Percentiles rank a stretch among this genome's conserved stretches.
phyloP scores from a whole-genome alignment of 768 basidiomycete genomes.

The Punctularia strigosozonata region DNA sequence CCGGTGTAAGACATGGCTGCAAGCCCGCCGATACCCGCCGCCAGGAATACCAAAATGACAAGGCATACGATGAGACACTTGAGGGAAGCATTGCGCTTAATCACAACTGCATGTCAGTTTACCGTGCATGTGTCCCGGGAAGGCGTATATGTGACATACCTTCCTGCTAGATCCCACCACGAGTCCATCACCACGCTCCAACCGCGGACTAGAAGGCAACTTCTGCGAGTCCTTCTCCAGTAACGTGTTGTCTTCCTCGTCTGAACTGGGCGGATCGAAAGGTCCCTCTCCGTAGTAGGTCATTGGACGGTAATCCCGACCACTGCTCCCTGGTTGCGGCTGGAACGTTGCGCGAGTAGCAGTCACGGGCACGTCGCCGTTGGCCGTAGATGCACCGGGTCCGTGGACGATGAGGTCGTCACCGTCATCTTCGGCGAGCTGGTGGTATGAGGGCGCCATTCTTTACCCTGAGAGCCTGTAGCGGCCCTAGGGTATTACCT shows the following conservation, averaged over 20 bases:
- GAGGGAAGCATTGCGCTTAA: slow-evolving; percentile 38
- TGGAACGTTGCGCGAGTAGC: too few relatives aligned
- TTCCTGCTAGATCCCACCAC: slow-evolving; percentile 25
- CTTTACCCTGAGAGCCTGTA: too few relatives aligned
- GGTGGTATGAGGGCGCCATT: too few relatives aligned
- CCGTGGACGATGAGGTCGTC: too few relatives aligned
- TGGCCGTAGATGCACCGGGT: too few relatives aligned
- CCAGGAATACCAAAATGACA: slow-evolving; percentile 42
- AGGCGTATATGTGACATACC: slow-evolving; percentile 13
- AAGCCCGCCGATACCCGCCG: slow-evolving; percentile 63
- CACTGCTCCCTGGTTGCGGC: too few relatives aligned
- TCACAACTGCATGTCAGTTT: neutral
- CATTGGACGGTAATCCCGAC: too few relatives aligned
- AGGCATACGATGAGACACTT: slow-evolving; percentile 55
- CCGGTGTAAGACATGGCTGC: slow-evolving; percentile 67
- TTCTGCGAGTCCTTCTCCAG: slow-evolving; percentile 33
- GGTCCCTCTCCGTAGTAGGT: slow-evolving; percentile 66
- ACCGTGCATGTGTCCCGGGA: neutral
- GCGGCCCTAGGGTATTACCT: too few relatives aligned
- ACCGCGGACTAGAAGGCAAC: slow-evolving; percentile 12
- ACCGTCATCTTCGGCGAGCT: too few relatives aligned
- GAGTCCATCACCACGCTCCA: slow-evolving; percentile 15
- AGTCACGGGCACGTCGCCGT: too few relatives aligned
- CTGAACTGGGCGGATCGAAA: slow-evolving; percentile 73
- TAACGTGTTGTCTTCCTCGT: slow-evolving; percentile 49